phyloP scores from a whole-genome alignment of 768 basidiomycete species.

The Cystoderma amianthinum region DNA sequence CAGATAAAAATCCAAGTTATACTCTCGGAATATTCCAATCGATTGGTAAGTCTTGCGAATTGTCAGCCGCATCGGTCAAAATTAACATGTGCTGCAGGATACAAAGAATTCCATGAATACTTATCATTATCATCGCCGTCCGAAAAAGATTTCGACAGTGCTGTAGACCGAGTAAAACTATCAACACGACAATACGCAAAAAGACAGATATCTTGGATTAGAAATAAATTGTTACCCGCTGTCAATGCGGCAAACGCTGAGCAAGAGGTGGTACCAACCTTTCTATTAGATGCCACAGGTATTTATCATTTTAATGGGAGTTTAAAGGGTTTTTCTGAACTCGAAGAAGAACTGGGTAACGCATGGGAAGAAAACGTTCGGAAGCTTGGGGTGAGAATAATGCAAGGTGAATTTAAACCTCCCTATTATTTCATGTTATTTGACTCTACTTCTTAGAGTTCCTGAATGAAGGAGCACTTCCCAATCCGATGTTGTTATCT shows the following conservation, averaged over 20 bases:
- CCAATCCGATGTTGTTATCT: constrained; percentile 53
- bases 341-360: constrained; percentile 38
- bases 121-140: constrained; percentile 34
- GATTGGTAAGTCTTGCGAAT: constrained; percentile 59
- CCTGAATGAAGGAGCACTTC: constrained; percentile 37
- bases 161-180: constrained; percentile 75
- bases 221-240: constrained; percentile 81
- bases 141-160: constrained; percentile 38
- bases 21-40: constrained; percentile 90
- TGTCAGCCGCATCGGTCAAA: neutral
- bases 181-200: constrained; percentile 90
- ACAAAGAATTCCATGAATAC: constrained; percentile 81
- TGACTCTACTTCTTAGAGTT: constrained; percentile 40
- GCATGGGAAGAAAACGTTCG: constrained; percentile 54
- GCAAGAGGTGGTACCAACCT: constrained; percentile 24
- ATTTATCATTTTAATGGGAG: constrained; percentile 8
- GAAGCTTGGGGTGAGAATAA: constrained; percentile 40
- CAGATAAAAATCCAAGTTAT: constrained; percentile 54
- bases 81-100: constrained; percentile 48
- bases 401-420: constrained; percentile 28
- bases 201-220: constrained; percentile 87
- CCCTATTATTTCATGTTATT: neutral
- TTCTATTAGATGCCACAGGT: constrained; percentile 70
- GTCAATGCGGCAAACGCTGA: constrained; percentile 40
- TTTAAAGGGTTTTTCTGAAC: neutral